These are phyloP conservation scores for Nemania diffusa DNA, from an alignment of 2,329 filamentous ascomycete species.

Conservation along the genomic window DNA sequence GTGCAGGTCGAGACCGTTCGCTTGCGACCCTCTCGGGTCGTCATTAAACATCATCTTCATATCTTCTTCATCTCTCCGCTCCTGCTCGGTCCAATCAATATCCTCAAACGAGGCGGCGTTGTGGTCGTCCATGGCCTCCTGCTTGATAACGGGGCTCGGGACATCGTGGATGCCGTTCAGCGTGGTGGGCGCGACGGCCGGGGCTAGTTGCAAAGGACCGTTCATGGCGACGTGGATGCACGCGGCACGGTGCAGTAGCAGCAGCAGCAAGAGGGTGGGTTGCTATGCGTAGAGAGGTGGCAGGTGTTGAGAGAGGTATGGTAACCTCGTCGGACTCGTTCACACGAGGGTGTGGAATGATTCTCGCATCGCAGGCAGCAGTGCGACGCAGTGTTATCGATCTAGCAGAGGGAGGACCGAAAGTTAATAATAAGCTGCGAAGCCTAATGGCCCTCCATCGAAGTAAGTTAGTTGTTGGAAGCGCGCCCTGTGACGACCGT, in stretches of 20 bases:
- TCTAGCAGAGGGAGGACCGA: background rate
- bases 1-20: slow-evolving; percentile 54
- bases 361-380: slow-evolving; percentile 31
- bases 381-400: no score
- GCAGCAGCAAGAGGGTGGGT: background rate
- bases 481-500: background rate
- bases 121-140: slow-evolving; percentile 43
- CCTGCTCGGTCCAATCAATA: slow-evolving; percentile 48
- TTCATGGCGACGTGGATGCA: slow-evolving; percentile 20
- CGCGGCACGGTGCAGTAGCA: slow-evolving; percentile 4
- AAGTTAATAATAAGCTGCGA: background rate
- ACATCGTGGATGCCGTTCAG: slow-evolving; percentile 28
- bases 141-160: slow-evolving; percentile 41
- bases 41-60: slow-evolving; percentile 62
- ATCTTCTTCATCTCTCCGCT: slow-evolving; percentile 49
- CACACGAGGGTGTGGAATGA: slow-evolving; percentile 24
- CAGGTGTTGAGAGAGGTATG: background rate
- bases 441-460: slow-evolving; percentile 2
- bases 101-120: slow-evolving; percentile 37
- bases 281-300: background rate
- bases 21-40: slow-evolving; percentile 55
- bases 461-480: slow-evolving; percentile 8
- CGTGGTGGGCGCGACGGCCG: slow-evolving; percentile 31
- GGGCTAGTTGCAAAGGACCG: slow-evolving; percentile 16
- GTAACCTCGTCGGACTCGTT: slow-evolving; percentile 21